Percentiles rank a stretch among this genome's conserved stretches.
These are phyloP conservation scores for Bothriochloa decipiens DNA, from an alignment of 176 grass and related monocot species.

Conservation along the genomic window DNA sequence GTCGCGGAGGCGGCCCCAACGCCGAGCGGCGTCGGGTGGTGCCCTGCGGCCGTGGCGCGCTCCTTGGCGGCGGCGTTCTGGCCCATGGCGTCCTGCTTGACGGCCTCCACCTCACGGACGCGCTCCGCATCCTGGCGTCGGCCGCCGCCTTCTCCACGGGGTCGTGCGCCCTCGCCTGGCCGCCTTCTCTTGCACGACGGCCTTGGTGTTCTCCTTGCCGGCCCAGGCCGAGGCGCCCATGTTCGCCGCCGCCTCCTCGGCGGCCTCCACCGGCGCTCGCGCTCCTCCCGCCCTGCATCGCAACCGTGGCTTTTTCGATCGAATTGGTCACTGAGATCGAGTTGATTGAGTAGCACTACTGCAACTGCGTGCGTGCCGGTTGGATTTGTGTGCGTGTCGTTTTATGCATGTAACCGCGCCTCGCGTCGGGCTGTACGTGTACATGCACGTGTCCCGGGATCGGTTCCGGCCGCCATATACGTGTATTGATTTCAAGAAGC, in stretches of 20 bases:
- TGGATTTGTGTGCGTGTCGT: neutral
- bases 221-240: conserved; percentile 48
- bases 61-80: conserved; percentile 45
- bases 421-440: neutral
- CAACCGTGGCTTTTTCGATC: neutral
- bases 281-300: conserved; percentile 52
- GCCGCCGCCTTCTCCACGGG: conserved; percentile 30
- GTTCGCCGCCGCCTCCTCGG: conserved; percentile 52
- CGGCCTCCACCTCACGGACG: conserved; percentile 44
- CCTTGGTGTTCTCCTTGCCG: conserved; percentile 54
- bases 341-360: no score
- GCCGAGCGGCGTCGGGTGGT: conserved; percentile 22
- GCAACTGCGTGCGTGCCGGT: no score
- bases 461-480: neutral
- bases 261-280: conserved; percentile 38
- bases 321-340: no score
- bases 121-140: conserved; percentile 37
- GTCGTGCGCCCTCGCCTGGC: conserved; percentile 36
- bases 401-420: neutral
- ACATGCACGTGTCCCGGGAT: neutral
- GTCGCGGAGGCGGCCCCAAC: neutral
- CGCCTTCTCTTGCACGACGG: conserved; percentile 40
- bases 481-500: neutral
- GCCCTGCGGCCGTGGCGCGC: neutral
- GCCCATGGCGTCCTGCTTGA: conserved; percentile 38